Percentiles rank a stretch among this genome's conserved stretches.
phyloP scores from a whole-genome alignment of 495 filamentous ascomycete genomes.

The Chlorociboria aeruginascens region DNA sequence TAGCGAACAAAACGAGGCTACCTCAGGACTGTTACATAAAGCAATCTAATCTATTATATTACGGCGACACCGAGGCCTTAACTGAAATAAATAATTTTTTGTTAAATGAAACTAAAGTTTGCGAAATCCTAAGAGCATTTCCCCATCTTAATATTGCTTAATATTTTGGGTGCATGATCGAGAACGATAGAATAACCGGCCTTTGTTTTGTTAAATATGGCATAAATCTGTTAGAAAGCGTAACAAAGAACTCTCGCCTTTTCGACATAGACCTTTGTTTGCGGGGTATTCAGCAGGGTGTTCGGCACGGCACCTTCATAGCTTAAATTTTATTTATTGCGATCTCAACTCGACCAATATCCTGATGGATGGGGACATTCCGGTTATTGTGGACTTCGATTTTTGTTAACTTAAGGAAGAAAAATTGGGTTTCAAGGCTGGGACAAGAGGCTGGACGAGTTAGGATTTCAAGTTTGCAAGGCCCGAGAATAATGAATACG shows the following conservation, averaged over 20 bases:
- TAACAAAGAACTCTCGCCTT: no score
- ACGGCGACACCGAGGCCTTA: neutral
- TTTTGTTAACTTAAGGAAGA: conserved; percentile 20
- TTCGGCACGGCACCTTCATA: conserved; percentile 21
- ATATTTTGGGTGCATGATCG: no score
- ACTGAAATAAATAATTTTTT: no score
- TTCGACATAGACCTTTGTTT: no score
- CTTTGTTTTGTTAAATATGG: no score
- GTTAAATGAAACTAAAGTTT: no score
- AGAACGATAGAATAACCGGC: no score
- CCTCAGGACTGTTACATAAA: neutral
- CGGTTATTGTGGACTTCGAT: conserved; percentile 33
- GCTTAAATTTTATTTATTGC: conserved; percentile 19
- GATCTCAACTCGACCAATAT: conserved; percentile 24
- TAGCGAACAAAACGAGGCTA: no score
- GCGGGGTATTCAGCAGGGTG: conserved; percentile 16
- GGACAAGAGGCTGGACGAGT: conserved; percentile 12
- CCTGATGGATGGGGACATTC: conserved; percentile 21
- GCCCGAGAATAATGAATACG: conserved; percentile 8
- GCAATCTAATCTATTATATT: neutral
- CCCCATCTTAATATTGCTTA: no score
- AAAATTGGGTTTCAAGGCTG: conserved; percentile 14
- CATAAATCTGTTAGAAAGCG: no score
- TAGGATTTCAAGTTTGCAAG: conserved; percentile 6
- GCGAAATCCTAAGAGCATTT: no score